Evolutionary conservation across 352 stramenopile genomes (phyloP).

Genomic region (Globisporangium splendens): DNA sequence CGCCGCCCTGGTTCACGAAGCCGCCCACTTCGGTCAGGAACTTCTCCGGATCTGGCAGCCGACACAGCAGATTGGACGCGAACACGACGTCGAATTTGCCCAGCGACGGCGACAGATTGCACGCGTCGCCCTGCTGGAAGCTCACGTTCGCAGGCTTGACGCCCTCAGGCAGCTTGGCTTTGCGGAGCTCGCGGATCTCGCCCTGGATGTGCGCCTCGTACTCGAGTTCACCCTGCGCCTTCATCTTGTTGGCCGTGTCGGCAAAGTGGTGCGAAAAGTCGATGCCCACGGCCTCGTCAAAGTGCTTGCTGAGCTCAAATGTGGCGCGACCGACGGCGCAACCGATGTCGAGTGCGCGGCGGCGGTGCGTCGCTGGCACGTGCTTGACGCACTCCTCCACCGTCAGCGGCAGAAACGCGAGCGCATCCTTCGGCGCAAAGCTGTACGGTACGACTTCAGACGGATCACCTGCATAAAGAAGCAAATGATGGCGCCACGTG

Average conservation of each 20-base stretch:
- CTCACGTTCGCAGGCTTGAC: constrained; percentile 57
- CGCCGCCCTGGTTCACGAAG: constrained; percentile 89
- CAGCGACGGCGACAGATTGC: constrained; percentile 67
- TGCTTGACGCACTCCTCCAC: constrained; percentile 69
- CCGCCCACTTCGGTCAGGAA: constrained; percentile 85
- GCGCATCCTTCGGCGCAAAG: constrained; percentile 73
- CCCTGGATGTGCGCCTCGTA: constrained; percentile 90
- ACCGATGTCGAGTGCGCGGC: constrained; percentile 91
- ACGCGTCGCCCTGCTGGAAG: constrained; percentile 95
- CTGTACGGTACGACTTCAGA: constrained; percentile 63
- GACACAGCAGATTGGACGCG: constrained; percentile 95
- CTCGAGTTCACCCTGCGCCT: constrained; percentile 64
- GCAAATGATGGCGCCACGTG: too few relatives aligned
- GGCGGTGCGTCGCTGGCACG: constrained; percentile 40
- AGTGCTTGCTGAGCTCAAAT: constrained; percentile 92
- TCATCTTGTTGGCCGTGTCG: constrained; percentile 83
- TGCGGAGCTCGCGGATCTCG: constrained; percentile 62
- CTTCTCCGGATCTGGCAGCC: constrained; percentile 89
- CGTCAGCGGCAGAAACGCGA: constrained; percentile 85
- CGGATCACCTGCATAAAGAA: constrained; percentile 36
- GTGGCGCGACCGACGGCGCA: constrained; percentile 92
- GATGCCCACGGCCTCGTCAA: constrained; percentile 88
- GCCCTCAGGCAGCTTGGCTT: constrained; percentile 58
- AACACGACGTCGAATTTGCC: constrained; percentile 94
- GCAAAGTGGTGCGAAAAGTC: constrained; percentile 93